Base-by-base conservation (phyloP, 2,329 filamentous ascomycete species). In the Colletotrichum theobromicola region DNA sequence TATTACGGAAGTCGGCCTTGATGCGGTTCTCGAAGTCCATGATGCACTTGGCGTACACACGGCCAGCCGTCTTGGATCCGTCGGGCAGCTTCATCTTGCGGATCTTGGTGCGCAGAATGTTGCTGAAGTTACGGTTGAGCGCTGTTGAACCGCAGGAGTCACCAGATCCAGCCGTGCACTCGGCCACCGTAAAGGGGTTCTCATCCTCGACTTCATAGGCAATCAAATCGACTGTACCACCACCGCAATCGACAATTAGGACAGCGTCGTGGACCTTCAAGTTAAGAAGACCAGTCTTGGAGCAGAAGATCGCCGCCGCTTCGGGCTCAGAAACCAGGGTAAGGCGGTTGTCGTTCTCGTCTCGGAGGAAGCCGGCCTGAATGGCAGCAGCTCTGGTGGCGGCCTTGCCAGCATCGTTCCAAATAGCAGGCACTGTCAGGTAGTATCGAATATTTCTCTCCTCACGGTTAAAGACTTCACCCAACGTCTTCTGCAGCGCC, bases 11-110 rank as follows among this genome's bases (percentile, higher is more conserved):
- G 85, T 98, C 97, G 64, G 97, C 97, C 90, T 99, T 99, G 90
- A 99, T 98, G 84, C 97, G 90, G 90, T 98, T 98, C 88, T 99
- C 97, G 81, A 99, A 99, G 86, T 99, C 97, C 96, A 98, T 98
- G 85, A 99, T 98, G 84, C 96, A 98, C 88, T 98, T 98, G 78
- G 96, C 96, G 84, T 98, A 98, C 69, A 99, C 97, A 85, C 96
- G 95, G 57, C 96, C 96, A n/a, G 97, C 96, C 4, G 95, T 98
- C 87, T 96, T 97, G 79, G 96, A 98, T 61, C 96, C 96, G 82
- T 98, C 96, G 2, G 97, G 96, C 60, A 99, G 89, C 87, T 98
- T 98, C 97, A 98, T 98, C 89, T 98, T 98, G 79, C 96, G 91
- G 80, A 99, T 98, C 89, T 98, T 98, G 76, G 96, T 97, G 68